These are phyloP conservation scores for Kalaharituber pfeilii DNA, from an alignment of 2,329 filamentous ascomycete species.

Conservation along the genomic window DNA sequence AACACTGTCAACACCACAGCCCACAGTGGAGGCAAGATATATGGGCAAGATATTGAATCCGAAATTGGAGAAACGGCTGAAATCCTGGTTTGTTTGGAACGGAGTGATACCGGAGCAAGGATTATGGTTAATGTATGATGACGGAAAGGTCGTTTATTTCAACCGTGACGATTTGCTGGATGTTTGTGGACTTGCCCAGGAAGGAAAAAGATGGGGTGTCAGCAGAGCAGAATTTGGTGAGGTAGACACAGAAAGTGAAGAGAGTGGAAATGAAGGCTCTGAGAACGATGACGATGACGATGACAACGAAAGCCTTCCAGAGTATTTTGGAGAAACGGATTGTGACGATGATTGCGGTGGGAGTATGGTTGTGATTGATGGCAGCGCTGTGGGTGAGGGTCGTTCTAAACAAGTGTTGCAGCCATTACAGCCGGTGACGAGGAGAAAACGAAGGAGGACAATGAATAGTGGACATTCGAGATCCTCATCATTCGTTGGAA, in stretches of 20 bases:
- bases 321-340: not conserved
- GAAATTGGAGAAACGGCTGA: slow-evolving; percentile 7
- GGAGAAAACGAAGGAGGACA: not conserved
- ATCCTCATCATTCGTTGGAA: not conserved
- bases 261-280: not conserved
- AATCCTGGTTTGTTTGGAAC: slow-evolving; percentile 20
- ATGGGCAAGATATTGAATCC: slow-evolving; percentile 10
- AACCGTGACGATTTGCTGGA: slow-evolving; percentile 18
- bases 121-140: slow-evolving; percentile 21
- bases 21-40: slow-evolving; percentile 7
- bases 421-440: not conserved
- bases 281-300: slow-evolving; percentile 2
- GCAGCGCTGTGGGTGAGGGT: too few relatives aligned
- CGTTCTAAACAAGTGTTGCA: too few relatives aligned
- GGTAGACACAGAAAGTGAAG: slow-evolving; percentile 1
- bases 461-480: not conserved
- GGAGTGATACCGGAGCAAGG: slow-evolving; percentile 19
- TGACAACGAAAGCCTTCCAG: not conserved
- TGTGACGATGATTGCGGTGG: not conserved
- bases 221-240: slow-evolving; percentile 10
- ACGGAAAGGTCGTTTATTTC: slow-evolving; percentile 18
- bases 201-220: slow-evolving; percentile 9
- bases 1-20: not conserved
- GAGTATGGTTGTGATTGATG: not conserved
- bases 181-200: slow-evolving; percentile 14